Evolutionary conservation across 2,329 filamentous ascomycete species (phyloP).

Genomic region (Trichocomaceae sp.): DNA sequence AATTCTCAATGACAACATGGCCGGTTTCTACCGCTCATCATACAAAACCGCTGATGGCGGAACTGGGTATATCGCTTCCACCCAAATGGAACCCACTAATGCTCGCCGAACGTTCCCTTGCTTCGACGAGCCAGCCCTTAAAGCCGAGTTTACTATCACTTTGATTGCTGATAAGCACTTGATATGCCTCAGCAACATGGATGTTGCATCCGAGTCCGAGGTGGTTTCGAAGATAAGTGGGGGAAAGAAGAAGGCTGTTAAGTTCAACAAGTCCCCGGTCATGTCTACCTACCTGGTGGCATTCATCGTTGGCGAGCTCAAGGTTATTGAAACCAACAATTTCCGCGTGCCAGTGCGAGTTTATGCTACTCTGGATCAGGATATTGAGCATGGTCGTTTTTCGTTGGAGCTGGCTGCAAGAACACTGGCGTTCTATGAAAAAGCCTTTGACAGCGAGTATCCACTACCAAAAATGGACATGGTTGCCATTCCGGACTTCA

Average conservation of each 20-base stretch:
- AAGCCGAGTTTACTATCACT: constrained; percentile 86
- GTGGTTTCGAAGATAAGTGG: constrained; percentile 58
- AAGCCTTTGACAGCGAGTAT: constrained; percentile 82
- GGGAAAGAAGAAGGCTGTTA: constrained; percentile 72
- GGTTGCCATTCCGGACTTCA: constrained; percentile 93
- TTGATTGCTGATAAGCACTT: constrained; percentile 82
- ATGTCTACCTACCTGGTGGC: constrained; percentile 97
- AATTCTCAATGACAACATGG: constrained; percentile 86
- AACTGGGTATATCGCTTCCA: constrained; percentile 76
- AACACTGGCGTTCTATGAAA: constrained; percentile 90
- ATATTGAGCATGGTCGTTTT: constrained; percentile 87
- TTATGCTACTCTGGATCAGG: constrained; percentile 80
- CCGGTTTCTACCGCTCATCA: constrained; percentile 91
- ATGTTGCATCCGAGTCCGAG: constrained; percentile 72
- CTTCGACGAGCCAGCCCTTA: constrained; percentile 91
- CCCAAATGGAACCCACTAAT: constrained; percentile 97
- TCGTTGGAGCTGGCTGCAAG: constrained; percentile 82
- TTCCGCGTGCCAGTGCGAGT: constrained; percentile 90
- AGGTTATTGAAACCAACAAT: constrained; percentile 83
- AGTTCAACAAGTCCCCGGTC: constrained; percentile 81
- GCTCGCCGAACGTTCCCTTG: constrained; percentile 88
- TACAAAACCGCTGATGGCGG: constrained; percentile 78
- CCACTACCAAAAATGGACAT: constrained; percentile 93
- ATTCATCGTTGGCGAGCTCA: constrained; percentile 89
- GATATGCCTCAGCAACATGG: constrained; percentile 96